Percentiles rank a stretch among this genome's conserved stretches.
Conservation (phyloP, 2,329 filamentous ascomycete species). For the Magnaporthales sp. region DNA sequence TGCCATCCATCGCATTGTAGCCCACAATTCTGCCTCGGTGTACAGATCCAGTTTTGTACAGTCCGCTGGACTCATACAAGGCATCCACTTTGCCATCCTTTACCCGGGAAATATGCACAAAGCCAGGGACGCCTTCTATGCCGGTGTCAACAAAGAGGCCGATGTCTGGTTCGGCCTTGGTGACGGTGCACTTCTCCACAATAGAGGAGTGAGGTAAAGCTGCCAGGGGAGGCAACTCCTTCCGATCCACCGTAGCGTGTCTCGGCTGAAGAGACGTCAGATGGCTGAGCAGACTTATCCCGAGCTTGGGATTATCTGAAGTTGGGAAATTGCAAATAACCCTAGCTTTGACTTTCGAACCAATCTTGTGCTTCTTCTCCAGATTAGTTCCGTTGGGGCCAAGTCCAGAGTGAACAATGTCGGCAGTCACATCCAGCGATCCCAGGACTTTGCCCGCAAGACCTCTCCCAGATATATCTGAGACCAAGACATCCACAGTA, state of each 20-base stretch:
- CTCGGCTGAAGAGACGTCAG: conserved; percentile 54
- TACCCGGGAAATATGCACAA: conserved; percentile 89
- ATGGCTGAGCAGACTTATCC: conserved; percentile 83
- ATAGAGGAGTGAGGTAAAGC: conserved; percentile 63
- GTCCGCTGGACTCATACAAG: conserved; percentile 66
- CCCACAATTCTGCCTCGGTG: conserved; percentile 78
- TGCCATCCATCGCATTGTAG: conserved; percentile 78
- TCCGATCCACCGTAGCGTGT: conserved; percentile 26
- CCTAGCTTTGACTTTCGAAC: conserved; percentile 75
- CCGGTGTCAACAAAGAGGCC: conserved; percentile 75
- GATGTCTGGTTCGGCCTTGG: conserved; percentile 68
- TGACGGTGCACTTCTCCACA: conserved; percentile 69
- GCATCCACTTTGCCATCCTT: conserved; percentile 84
- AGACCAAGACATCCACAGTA: conserved; percentile 76
- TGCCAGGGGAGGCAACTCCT: conserved; percentile 35
- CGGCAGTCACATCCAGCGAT: conserved; percentile 81
- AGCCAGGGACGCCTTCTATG: conserved; percentile 62
- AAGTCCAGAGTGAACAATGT: conserved; percentile 79
- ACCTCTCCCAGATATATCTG: conserved; percentile 66
- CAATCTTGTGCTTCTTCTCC: conserved; percentile 70
- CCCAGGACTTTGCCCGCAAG: conserved; percentile 87
- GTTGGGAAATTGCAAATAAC: conserved; percentile 82
- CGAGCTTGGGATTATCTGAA: conserved; percentile 72
- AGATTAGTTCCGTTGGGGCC: conserved; percentile 62
- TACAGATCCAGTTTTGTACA: conserved; percentile 67